These are phyloP conservation scores for Xerocomus amazonicus DNA, from an alignment of 1,284 basidiomycete genomes.

Conservation along the genomic window DNA sequence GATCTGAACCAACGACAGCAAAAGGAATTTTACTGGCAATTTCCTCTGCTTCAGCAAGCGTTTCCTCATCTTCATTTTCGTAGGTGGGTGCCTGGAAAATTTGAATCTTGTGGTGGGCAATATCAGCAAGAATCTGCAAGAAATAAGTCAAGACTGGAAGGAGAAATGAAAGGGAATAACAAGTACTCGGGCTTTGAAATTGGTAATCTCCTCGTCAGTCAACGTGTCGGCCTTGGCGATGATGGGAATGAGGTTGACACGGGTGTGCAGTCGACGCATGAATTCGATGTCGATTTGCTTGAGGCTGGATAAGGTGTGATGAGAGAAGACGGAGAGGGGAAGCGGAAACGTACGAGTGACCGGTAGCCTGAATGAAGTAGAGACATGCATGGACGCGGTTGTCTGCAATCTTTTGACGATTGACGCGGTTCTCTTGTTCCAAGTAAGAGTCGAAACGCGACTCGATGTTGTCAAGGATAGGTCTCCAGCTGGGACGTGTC, in stretches of 20 bases:
- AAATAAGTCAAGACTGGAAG: neutral
- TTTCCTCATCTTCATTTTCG: constrained; percentile 97
- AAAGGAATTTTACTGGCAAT: constrained; percentile 97
- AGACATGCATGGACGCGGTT: constrained; percentile 92
- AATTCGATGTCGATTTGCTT: constrained; percentile 98
- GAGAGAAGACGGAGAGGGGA: constrained; percentile 2
- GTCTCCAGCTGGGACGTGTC: constrained; percentile 76
- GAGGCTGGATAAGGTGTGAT: constrained; percentile 50
- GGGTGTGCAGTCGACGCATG: constrained; percentile 92
- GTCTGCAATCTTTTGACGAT: constrained; percentile 81
- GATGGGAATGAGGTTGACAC: constrained; percentile 95
- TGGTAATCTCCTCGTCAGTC: constrained; percentile 89
- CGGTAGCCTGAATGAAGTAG: constrained; percentile 97
- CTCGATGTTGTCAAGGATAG: constrained; percentile 96
- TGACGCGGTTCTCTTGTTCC: constrained; percentile 97
- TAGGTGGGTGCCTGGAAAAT: constrained; percentile 96
- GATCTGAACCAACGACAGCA: constrained; percentile 92
- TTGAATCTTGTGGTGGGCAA: constrained; percentile 88
- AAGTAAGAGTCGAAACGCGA: constrained; percentile 93
- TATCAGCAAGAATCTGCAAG: constrained; percentile 83
- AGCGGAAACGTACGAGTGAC: constrained; percentile 76
- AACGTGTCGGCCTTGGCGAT: constrained; percentile 96
- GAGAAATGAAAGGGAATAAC: neutral
- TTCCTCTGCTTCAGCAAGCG: constrained; percentile 91
- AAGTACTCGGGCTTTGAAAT: constrained; percentile 87